Conservation (phyloP, 176 grass and related monocot genomes). For the Melocanna baccifera region DNA sequence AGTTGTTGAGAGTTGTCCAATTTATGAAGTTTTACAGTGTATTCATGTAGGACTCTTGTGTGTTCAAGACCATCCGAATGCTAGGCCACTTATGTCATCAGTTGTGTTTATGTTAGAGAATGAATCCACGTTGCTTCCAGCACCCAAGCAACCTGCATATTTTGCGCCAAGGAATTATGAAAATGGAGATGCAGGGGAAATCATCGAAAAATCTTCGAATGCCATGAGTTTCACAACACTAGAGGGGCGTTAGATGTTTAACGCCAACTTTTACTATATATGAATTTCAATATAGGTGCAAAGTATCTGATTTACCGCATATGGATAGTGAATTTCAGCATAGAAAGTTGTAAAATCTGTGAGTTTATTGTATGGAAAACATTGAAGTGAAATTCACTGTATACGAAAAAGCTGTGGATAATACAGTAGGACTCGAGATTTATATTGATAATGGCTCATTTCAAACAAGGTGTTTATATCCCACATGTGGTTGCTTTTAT, state of each 20-base stretch:
- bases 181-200: not conserved
- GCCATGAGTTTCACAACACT: constrained; percentile 5
- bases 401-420: no score
- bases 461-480: no score
- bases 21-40: constrained; percentile 22
- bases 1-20: constrained; percentile 16
- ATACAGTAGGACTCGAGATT: no score
- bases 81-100: constrained; percentile 43
- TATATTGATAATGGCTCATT: no score
- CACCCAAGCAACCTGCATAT: constrained; percentile 16
- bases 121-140: constrained; percentile 13
- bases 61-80: constrained; percentile 46
- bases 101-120: constrained; percentile 43
- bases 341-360: no score
- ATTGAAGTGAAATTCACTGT: no score
- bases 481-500: no score
- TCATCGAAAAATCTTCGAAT: not conserved
- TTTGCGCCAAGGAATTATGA: not conserved
- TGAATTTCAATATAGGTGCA: no score
- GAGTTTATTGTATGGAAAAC: no score
- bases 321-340: no score
- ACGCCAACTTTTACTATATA: not conserved
- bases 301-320: no score
- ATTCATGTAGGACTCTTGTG: constrained; percentile 48
- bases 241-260: constrained; percentile 4